phyloP scores from a whole-genome alignment of 352 stramenopile species.

The Pythium oligandrum region DNA sequence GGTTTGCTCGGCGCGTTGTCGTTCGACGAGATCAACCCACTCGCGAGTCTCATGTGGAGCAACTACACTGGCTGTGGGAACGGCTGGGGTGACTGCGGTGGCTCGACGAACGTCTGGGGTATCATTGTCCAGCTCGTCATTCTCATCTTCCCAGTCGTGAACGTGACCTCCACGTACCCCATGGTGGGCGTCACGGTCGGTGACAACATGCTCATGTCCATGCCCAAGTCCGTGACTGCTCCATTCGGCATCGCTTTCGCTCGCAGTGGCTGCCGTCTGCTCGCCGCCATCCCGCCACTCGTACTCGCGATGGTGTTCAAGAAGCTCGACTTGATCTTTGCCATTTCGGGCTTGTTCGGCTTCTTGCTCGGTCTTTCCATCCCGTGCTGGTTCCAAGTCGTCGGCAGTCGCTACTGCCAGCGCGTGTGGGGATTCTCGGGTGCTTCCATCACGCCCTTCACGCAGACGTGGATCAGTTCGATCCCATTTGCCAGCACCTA shows the following conservation, averaged over 20 bases:
- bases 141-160: conserved; percentile 79
- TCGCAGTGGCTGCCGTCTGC: conserved; percentile 56
- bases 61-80: conserved; percentile 77
- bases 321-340: conserved; percentile 85
- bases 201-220: conserved; percentile 84
- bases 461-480: conserved; percentile 55
- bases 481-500: conserved; percentile 55
- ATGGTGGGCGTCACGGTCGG: conserved; percentile 82
- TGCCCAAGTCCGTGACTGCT: conserved; percentile 51
- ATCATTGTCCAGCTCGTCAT: conserved; percentile 72
- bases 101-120: conserved; percentile 38
- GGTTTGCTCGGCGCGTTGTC: conserved; percentile 65
- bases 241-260: conserved; percentile 40
- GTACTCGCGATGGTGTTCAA: conserved; percentile 79
- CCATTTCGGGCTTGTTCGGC: conserved; percentile 69
- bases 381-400: conserved; percentile 81
- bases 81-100: conserved; percentile 50
- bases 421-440: conserved; percentile 61
- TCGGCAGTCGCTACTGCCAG: conserved; percentile 75
- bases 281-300: conserved; percentile 61
- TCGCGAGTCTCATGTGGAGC: conserved; percentile 79
- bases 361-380: conserved; percentile 78
- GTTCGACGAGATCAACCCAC: conserved; percentile 77
- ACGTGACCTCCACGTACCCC: conserved; percentile 80
- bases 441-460: conserved; percentile 71